phyloP scores from a whole-genome alignment of 2,329 filamentous ascomycete genomes.

The Ophiosphaerella narmari region DNA sequence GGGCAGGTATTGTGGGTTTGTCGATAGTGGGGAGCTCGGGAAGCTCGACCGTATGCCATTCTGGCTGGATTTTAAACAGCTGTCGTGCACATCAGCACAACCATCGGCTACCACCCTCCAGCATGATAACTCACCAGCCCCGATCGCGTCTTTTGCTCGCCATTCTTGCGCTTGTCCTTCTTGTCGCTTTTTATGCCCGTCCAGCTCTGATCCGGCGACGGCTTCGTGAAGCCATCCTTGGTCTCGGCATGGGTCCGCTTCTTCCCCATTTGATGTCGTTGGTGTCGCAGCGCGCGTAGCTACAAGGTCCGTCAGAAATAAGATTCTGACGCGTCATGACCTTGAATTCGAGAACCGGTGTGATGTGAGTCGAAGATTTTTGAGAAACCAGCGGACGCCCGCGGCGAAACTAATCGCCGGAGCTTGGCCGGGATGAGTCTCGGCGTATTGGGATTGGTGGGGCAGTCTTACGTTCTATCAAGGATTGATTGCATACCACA shows the following conservation, averaged over 20 bases:
- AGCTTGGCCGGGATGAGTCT: too few species aligned
- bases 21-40: slow-evolving; percentile 56
- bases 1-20: slow-evolving; percentile 54
- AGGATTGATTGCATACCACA: slow-evolving; percentile 22
- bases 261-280: slow-evolving; percentile 46
- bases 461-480: slow-evolving; percentile 22
- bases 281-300: slow-evolving; percentile 29
- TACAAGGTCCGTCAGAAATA: slow-evolving; percentile 46
- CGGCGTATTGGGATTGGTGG: background rate
- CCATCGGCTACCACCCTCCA: slow-evolving; percentile 3
- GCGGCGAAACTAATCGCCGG: slow-evolving; percentile 2
- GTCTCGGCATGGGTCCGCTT: slow-evolving; percentile 49
- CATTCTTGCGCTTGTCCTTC: slow-evolving; percentile 39
- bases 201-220: slow-evolving; percentile 38
- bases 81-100: slow-evolving; percentile 38
- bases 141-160: slow-evolving; percentile 37
- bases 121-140: slow-evolving; percentile 33
- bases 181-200: slow-evolving; percentile 33
- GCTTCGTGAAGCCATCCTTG: slow-evolving; percentile 47
- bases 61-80: slow-evolving; percentile 65
- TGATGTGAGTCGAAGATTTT: slow-evolving; percentile 26
- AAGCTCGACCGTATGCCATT: slow-evolving; percentile 68
- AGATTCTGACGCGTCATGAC: slow-evolving; percentile 45
- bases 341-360: slow-evolving; percentile 24
- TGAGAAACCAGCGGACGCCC: slow-evolving; percentile 23